Percentiles rank a stretch among this genome's conserved stretches.
Evolutionary conservation across 257 asterid genomes (phyloP).

Genomic region (Ilex asprella): DNA sequence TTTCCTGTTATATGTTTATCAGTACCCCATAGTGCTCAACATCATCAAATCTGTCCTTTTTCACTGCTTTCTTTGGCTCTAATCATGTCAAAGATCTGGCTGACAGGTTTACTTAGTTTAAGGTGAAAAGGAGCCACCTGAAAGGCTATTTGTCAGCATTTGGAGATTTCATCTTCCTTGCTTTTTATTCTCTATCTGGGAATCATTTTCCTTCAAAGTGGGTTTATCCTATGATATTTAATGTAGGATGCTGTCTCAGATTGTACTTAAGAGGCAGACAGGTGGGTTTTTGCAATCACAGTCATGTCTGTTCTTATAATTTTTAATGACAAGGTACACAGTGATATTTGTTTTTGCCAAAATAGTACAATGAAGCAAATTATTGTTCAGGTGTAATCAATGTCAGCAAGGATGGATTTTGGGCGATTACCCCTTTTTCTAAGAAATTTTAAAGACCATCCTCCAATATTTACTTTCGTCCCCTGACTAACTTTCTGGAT

Average conservation of each 20-base stretch:
- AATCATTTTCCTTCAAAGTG: no score
- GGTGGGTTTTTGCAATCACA: neutral
- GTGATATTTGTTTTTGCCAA: neutral
- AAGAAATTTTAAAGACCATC: no score
- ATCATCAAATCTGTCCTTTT: slow-evolving; percentile 27
- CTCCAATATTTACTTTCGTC: no score
- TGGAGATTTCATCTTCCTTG: slow-evolving; percentile 1
- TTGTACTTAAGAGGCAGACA: neutral
- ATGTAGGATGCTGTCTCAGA: neutral
- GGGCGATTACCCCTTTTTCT: neutral
- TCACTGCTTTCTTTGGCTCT: slow-evolving; percentile 10
- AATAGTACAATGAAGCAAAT: neutral
- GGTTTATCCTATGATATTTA: no score
- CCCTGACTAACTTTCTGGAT: no score
- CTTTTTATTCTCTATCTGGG: no score
- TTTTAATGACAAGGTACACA: no score
- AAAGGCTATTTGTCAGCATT: slow-evolving; percentile 18
- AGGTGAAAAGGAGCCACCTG: slow-evolving; percentile 17
- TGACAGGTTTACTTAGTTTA: slow-evolving; percentile 32
- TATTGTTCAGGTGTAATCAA: neutral
- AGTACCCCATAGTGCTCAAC: slow-evolving; percentile 26
- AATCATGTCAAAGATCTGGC: slow-evolving; percentile 33
- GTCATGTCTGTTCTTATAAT: neutral
- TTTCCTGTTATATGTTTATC: slow-evolving; percentile 28
- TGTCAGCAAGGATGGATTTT: neutral